These are phyloP conservation scores for Suillus hirtellus DNA, from an alignment of 768 basidiomycete genomes.

Conservation along the genomic window DNA sequence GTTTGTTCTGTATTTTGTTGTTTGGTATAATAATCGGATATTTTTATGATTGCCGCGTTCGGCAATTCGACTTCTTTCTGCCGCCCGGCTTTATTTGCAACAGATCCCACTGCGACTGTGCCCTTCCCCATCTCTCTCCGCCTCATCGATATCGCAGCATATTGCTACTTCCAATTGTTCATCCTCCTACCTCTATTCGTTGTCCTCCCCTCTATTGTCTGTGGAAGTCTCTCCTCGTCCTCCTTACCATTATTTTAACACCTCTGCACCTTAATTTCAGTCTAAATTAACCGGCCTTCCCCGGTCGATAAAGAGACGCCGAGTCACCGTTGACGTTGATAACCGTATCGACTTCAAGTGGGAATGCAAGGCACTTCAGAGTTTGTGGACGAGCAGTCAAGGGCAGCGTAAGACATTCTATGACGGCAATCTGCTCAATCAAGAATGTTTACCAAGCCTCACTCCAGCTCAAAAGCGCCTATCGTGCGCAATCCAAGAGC, in stretches of 20 bases:
- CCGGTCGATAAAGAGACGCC: slow-evolving; percentile 43
- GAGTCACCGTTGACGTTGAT: slow-evolving; percentile 41
- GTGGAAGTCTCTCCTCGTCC: not conserved
- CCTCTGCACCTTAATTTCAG: slow-evolving; percentile 28
- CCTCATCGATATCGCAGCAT: slow-evolving; percentile 31
- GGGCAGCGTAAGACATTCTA: slow-evolving; percentile 24
- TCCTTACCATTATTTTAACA: slow-evolving; percentile 14
- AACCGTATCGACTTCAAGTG: slow-evolving; percentile 29
- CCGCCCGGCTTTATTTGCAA: slow-evolving; percentile 42
- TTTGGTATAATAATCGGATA: slow-evolving; percentile 32
- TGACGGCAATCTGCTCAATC: slow-evolving; percentile 11
- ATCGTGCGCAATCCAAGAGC: slow-evolving; percentile 57
- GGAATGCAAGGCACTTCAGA: slow-evolving; percentile 32
- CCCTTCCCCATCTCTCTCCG: slow-evolving; percentile 30
- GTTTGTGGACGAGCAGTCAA: slow-evolving; percentile 30
- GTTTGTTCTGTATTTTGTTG: slow-evolving; percentile 13
- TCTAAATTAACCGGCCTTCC: slow-evolving; percentile 42
- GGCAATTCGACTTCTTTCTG: slow-evolving; percentile 38
- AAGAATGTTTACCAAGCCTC: slow-evolving; percentile 13
- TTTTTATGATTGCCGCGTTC: slow-evolving; percentile 37
- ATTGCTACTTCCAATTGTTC: slow-evolving; percentile 16
- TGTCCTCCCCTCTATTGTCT: not conserved
- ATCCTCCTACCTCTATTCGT: not conserved
- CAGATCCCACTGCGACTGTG: slow-evolving; percentile 37
- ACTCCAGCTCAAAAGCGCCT: slow-evolving; percentile 41